A percentile compares a stretch with the other conserved stretches of the same genome.
Evolutionary conservation across 768 basidiomycete genomes (phyloP).

Genomic region (Boletellus ananas): DNA sequence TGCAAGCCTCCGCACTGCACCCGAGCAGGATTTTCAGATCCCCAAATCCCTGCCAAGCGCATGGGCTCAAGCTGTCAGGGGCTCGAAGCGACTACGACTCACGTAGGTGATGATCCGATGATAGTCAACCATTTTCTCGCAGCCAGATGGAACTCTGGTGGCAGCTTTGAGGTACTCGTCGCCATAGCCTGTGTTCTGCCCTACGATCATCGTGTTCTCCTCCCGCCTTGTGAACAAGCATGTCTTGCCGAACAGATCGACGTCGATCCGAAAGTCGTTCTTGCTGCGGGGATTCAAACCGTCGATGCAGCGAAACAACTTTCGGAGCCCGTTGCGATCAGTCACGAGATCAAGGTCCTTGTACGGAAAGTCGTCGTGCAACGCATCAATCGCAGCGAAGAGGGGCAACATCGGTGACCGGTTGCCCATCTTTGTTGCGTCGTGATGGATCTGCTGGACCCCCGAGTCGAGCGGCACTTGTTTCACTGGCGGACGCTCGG

Average conservation of each 20-base stretch:
- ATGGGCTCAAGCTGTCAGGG: neutral
- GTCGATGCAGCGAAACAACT: constrained; percentile 53
- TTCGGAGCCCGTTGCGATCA: constrained; percentile 64
- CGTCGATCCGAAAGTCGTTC: constrained; percentile 63
- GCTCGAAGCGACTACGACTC: constrained; percentile 21
- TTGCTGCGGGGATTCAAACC: constrained; percentile 4
- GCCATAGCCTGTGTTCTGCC: constrained; percentile 45
- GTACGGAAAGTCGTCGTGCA: constrained; percentile 25
- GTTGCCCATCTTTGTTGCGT: constrained; percentile 43
- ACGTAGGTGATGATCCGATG: constrained; percentile 64
- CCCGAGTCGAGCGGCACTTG: constrained; percentile 54
- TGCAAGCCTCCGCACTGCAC: constrained; percentile 51
- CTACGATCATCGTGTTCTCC: constrained; percentile 26
- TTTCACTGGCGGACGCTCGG: constrained; percentile 45
- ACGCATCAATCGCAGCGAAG: constrained; percentile 53
- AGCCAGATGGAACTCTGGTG: constrained; percentile 45
- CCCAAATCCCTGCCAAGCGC: constrained; percentile 45
- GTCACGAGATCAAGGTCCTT: constrained; percentile 46
- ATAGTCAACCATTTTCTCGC: constrained; percentile 51
- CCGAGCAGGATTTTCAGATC: constrained; percentile 56
- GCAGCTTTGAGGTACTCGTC: constrained; percentile 58
- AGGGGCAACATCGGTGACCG: constrained; percentile 49
- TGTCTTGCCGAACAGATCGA: constrained; percentile 61
- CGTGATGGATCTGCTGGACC: constrained; percentile 51
- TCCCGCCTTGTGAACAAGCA: constrained; percentile 58